Evolutionary conservation across 257 asterid genomes (phyloP).

Genomic region (Henckelia pumila): DNA sequence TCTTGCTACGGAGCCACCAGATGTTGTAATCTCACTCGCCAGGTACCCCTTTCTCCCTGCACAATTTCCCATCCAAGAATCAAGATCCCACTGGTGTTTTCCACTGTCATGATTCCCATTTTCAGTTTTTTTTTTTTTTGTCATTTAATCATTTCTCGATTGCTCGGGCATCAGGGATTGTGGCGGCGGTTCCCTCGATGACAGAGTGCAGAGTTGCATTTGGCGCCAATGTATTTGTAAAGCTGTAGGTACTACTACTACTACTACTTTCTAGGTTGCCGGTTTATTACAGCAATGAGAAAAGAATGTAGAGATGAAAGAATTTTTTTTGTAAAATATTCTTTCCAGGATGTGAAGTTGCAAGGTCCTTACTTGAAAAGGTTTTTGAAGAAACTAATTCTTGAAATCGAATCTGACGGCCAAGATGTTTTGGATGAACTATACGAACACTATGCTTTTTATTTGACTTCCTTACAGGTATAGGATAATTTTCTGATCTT

Average conservation of each 20-base stretch:
- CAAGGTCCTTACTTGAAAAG: constrained; percentile 58
- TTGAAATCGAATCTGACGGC: constrained; percentile 69
- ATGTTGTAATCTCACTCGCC: constrained; percentile 62
- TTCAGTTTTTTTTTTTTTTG: not conserved
- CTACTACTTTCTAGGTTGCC: no score
- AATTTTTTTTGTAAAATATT: not conserved
- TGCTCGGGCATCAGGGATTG: constrained; percentile 41
- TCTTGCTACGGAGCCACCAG: constrained; percentile 72
- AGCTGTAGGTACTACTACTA: constrained; percentile 40
- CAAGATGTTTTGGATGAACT: constrained; percentile 68
- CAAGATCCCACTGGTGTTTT: no score
- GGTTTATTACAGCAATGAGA: no score
- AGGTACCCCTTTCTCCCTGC: constrained; percentile 58
- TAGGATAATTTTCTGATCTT: not conserved
- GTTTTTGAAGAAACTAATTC: constrained; percentile 71
- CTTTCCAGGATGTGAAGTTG: constrained; percentile 46
- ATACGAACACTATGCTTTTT: constrained; percentile 63
- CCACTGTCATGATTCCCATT: not conserved
- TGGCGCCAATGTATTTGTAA: constrained; percentile 61
- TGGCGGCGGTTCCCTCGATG: constrained; percentile 70
- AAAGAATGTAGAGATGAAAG: not conserved
- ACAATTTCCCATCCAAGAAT: not conserved
- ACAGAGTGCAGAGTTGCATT: constrained; percentile 67
- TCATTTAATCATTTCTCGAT: constrained; percentile 1
- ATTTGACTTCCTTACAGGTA: constrained; percentile 59